A percentile compares a stretch with the other conserved stretches of the same genome.
phyloP scores from a whole-genome alignment of 2,329 filamentous ascomycete genomes.

The Sporothrix humicola region DNA sequence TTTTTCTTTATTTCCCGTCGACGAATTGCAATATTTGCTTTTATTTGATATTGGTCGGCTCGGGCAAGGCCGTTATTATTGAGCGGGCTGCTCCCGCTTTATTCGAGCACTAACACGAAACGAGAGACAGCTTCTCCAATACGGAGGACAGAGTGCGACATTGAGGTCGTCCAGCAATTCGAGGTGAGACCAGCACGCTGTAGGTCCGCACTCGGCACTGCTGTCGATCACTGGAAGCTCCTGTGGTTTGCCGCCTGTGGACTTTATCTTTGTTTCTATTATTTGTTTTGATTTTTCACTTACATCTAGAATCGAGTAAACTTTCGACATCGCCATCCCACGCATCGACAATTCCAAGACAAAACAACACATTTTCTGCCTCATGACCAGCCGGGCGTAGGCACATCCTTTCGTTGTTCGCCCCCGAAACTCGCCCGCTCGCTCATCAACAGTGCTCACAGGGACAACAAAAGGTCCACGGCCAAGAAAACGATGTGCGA shows the following conservation, averaged over 20 bases:
- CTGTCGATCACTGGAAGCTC: neutral
- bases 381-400: neutral
- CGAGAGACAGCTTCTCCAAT: neutral
- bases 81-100: slow-evolving; percentile 19
- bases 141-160: neutral
- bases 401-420: neutral
- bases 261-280: slow-evolving; percentile 6
- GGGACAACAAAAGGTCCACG: neutral
- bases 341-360: slow-evolving; percentile 2
- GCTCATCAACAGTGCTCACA: neutral
- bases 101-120: neutral
- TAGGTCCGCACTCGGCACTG: neutral
- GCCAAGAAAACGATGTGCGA: neutral
- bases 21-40: neutral
- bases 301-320: neutral
- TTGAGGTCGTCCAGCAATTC: neutral
- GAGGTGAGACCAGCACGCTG: neutral
- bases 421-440: neutral
- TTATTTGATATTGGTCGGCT: slow-evolving; percentile 13
- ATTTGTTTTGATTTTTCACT: slow-evolving; percentile 8
- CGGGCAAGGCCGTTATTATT: slow-evolving; percentile 23
- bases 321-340: neutral
- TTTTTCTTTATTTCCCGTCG: slow-evolving; percentile 9
- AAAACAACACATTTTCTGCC: neutral
- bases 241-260: too few relatives aligned